Percentiles rank a stretch among this genome's conserved stretches.
Conservation (phyloP, 257 asterid species). For the Jasminum sambac region DNA sequence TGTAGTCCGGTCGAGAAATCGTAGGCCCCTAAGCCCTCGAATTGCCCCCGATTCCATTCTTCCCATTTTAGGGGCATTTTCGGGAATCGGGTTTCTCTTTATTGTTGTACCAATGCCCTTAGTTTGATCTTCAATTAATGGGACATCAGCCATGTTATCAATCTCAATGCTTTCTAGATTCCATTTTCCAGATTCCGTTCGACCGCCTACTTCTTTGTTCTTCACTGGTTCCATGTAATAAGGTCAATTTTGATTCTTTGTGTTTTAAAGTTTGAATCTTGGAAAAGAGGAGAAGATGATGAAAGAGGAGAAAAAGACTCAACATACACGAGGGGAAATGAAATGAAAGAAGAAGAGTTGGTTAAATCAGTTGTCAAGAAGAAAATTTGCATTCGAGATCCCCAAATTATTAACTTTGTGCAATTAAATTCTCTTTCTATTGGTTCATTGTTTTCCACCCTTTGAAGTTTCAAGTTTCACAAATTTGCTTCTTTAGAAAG, state of each 20-base stretch:
- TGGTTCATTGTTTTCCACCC: neutral
- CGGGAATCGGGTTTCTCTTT: conserved; percentile 28
- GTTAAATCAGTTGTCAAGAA: conserved; percentile 34
- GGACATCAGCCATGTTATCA: conserved; percentile 43
- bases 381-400: neutral
- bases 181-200: conserved; percentile 49
- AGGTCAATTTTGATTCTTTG: neutral
- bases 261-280: conserved; percentile 3
- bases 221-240: conserved; percentile 31
- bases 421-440: neutral
- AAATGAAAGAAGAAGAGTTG: conserved; percentile 15
- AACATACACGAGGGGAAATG: neutral
- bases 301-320: neutral
- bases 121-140: conserved; percentile 25
- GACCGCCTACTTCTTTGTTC: neutral
- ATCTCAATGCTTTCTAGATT: conserved; percentile 50
- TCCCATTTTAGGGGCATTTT: conserved; percentile 37
- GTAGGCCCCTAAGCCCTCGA: conserved; percentile 64
- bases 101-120: conserved; percentile 23
- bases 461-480: neutral
- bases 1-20: conserved; percentile 71
- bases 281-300: conserved; percentile 11
- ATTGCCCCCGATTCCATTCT: conserved; percentile 59
- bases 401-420: neutral
- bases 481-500: neutral